Conservation (phyloP, 495 filamentous ascomycete species). For the Xylaria cubensis region DNA sequence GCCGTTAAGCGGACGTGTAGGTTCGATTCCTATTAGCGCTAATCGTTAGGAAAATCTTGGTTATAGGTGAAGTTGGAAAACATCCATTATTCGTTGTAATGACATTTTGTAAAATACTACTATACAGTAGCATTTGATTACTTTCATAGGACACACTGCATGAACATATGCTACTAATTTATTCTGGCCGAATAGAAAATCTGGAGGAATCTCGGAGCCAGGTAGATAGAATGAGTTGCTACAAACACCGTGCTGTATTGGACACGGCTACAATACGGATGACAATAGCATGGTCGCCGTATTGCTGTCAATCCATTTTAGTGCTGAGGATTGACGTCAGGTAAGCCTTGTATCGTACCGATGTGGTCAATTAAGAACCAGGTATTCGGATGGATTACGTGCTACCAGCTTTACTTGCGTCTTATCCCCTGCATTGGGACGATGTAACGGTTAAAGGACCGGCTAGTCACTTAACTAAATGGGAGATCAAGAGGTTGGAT, state of each 20-base stretch:
- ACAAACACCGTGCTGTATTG: background rate
- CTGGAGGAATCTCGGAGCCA: background rate
- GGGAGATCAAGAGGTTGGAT: background rate
- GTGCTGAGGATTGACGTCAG: slow-evolving; percentile 3
- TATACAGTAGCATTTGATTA: background rate
- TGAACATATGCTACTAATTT: background rate
- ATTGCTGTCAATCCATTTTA: background rate
- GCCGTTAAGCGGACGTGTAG: too few relatives aligned
- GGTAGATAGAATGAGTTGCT: background rate
- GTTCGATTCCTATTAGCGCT: too few relatives aligned
- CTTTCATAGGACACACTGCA: background rate
- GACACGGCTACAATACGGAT: background rate
- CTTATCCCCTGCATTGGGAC: slow-evolving; percentile 5
- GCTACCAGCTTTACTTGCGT: background rate
- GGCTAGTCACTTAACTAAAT: background rate
- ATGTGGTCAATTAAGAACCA: background rate
- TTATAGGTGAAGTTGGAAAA: background rate
- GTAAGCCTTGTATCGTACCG: background rate
- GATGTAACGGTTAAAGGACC: slow-evolving; percentile 12
- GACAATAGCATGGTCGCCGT: background rate
- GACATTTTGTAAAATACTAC: background rate
- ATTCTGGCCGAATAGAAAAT: background rate
- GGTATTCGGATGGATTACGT: background rate
- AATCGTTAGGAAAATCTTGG: background rate
- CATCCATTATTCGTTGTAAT: background rate